phyloP scores from a whole-genome alignment of 2,329 filamentous ascomycete genomes.

The Talaromyces atroroseus region DNA sequence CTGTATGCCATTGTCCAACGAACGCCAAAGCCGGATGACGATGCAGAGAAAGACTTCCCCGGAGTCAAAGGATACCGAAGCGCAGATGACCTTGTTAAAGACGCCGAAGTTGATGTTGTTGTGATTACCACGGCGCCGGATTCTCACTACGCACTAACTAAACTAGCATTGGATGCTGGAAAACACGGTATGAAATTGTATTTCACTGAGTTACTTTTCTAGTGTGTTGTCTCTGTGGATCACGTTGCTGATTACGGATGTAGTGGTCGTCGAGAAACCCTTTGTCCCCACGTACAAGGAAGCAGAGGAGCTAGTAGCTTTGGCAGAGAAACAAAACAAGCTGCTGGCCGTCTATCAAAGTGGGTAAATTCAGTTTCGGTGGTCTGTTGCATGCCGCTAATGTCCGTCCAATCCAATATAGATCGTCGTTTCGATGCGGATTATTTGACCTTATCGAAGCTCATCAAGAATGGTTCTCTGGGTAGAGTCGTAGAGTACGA shows the following conservation, averaged over 20 bases:
- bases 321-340: slow-evolving; percentile 48
- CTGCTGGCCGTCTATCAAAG: slow-evolving; percentile 66
- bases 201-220: background rate
- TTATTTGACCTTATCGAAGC: slow-evolving; percentile 63
- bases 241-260: background rate
- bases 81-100: slow-evolving; percentile 58
- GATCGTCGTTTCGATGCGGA: slow-evolving; percentile 72
- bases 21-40: slow-evolving; percentile 57
- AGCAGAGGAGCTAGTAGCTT: slow-evolving; percentile 56
- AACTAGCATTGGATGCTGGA: slow-evolving; percentile 59
- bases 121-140: slow-evolving; percentile 67
- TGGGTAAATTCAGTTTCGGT: slow-evolving; percentile 19
- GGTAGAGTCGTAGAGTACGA: slow-evolving; percentile 73
- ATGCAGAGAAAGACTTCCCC: slow-evolving; percentile 65
- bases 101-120: slow-evolving; percentile 62
- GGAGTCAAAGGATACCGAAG: slow-evolving; percentile 59
- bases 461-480: slow-evolving; percentile 55
- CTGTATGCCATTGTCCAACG: slow-evolving; percentile 74
- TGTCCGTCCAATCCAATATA: slow-evolving; percentile 14
- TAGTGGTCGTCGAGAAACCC: slow-evolving; percentile 74
- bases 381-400: background rate
- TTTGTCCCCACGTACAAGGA: slow-evolving; percentile 68
- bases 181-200: slow-evolving; percentile 54
- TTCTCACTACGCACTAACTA: slow-evolving; percentile 62
- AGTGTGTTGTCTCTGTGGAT: background rate